Evolutionary conservation across 2,329 filamentous ascomycete genomes (phyloP).

Genomic region (Xylaria sp.): DNA sequence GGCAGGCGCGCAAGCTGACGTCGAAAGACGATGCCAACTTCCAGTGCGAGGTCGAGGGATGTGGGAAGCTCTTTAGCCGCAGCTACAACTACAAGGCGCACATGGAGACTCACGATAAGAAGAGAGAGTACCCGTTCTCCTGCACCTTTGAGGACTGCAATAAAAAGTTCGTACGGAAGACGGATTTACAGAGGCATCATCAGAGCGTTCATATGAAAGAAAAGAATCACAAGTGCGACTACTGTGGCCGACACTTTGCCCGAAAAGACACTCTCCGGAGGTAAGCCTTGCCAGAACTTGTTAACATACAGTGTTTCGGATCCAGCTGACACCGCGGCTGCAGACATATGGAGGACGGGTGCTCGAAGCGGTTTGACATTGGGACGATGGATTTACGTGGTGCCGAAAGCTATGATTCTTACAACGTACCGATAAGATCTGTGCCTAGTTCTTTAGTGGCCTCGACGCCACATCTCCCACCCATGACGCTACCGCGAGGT

Average conservation of each 20-base stretch:
- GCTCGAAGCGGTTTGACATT: conserved; percentile 72
- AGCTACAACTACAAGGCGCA: conserved; percentile 90
- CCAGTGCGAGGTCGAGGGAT: conserved; percentile 74
- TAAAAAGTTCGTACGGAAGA: conserved; percentile 83
- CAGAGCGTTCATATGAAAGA: conserved; percentile 79
- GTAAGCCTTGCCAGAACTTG: conserved; percentile 57
- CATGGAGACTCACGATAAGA: conserved; percentile 83
- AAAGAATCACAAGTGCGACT: conserved; percentile 74
- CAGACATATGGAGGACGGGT: conserved; percentile 82
- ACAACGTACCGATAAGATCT: conserved; percentile 39
- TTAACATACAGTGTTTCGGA: background rate
- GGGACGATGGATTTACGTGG: conserved; percentile 59
- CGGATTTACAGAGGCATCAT: conserved; percentile 74
- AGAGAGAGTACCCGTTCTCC: conserved; percentile 74
- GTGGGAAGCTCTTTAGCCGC: conserved; percentile 81
- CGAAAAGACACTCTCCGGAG: conserved; percentile 85
- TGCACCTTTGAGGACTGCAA: conserved; percentile 73
- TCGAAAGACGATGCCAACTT: conserved; percentile 77
- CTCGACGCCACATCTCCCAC: conserved; percentile 43
- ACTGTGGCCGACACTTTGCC: conserved; percentile 77
- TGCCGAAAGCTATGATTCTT: conserved; percentile 43
- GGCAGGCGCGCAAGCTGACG: conserved; percentile 62
- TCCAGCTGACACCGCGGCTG: conserved; percentile 24
- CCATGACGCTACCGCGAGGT: conserved; percentile 43
- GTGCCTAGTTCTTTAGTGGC: conserved; percentile 43